phyloP scores from a whole-genome alignment of 371 early-diverging fungal species.

The Vittaforma corneae region DNA sequence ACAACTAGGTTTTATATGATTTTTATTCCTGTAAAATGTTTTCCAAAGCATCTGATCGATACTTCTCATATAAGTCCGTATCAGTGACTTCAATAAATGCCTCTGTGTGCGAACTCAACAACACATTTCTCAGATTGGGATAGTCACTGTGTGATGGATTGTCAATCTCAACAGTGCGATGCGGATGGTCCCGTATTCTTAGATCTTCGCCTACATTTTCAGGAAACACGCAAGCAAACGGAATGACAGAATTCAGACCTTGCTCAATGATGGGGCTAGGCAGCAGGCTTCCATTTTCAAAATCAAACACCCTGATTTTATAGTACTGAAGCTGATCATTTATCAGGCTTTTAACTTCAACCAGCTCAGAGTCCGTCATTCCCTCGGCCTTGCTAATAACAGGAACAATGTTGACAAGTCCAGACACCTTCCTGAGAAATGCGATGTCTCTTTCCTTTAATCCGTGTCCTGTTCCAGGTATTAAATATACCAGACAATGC shows the following conservation, averaged over 20 bases:
- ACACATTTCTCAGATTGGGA: slow-evolving; percentile 40
- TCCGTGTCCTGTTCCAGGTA: slow-evolving; percentile 42
- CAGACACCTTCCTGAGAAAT: slow-evolving; percentile 47
- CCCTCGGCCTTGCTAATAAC: slow-evolving; percentile 58
- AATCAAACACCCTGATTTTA: slow-evolving; percentile 51
- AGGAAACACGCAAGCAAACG: slow-evolving; percentile 24
- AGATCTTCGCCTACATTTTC: slow-evolving; percentile 3
- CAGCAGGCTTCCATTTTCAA: slow-evolving; percentile 31
- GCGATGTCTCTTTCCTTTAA: slow-evolving; percentile 53
- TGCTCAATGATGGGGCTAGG: slow-evolving; percentile 2
- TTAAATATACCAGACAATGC: slow-evolving; percentile 54
- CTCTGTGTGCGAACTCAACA: slow-evolving; percentile 39
- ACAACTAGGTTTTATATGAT: too few species aligned
- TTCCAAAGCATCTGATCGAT: slow-evolving; percentile 50
- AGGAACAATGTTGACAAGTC: slow-evolving; percentile 54
- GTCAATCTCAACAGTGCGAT: slow-evolving; percentile 34
- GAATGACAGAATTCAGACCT: slow-evolving; percentile 24
- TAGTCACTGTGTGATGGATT: slow-evolving; percentile 49
- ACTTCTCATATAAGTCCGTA: slow-evolving; percentile 56
- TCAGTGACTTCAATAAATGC: slow-evolving; percentile 50
- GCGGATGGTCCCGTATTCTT: slow-evolving; percentile 20
- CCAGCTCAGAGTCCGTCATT: slow-evolving; percentile 37
- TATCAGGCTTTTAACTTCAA: slow-evolving; percentile 33
- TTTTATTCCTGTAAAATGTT: slow-evolving; percentile 3
- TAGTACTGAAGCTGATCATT: slow-evolving; percentile 35